Percentiles rank a stretch among this genome's conserved stretches.
These are phyloP conservation scores for Arthrobotrys entomopaga DNA, from an alignment of 2,329 filamentous ascomycete genomes.

Conservation along the genomic window DNA sequence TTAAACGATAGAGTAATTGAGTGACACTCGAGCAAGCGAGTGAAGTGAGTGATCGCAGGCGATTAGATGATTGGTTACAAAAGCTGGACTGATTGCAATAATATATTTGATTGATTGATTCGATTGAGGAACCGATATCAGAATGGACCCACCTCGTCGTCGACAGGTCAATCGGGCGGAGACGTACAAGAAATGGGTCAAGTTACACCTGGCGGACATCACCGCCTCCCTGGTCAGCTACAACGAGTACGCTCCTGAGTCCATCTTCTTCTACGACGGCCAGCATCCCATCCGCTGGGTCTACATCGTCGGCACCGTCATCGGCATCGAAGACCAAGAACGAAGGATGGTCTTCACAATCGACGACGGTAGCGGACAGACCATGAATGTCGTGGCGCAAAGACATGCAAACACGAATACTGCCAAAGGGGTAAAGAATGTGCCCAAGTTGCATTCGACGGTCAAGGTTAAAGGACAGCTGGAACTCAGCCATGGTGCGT, in stretches of 20 bases:
- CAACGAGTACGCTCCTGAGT: constrained; percentile 31
- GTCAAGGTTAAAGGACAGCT: constrained; percentile 45
- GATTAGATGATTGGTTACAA: not conserved
- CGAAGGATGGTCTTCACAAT: constrained; percentile 33
- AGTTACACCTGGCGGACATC: constrained; percentile 45
- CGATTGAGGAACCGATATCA: not conserved
- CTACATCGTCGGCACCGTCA: constrained; percentile 32
- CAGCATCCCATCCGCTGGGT: constrained; percentile 45
- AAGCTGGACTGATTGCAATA: too few relatives aligned
- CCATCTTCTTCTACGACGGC: constrained; percentile 41
- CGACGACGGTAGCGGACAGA: constrained; percentile 52
- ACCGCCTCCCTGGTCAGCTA: constrained; percentile 25
- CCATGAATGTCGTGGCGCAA: constrained; percentile 32
- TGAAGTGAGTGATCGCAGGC: not conserved
- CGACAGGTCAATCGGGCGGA: constrained; percentile 43
- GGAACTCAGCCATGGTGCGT: constrained; percentile 37
- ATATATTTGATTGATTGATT: too few relatives aligned
- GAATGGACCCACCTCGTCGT: constrained; percentile 45
- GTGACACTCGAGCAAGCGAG: too few relatives aligned
- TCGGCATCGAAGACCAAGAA: constrained; percentile 31
- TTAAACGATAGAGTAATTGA: not conserved
- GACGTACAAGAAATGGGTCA: constrained; percentile 50
- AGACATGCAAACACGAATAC: not conserved
- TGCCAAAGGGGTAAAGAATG: constrained; percentile 5
- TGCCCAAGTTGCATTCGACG: constrained; percentile 45